phyloP scores from a whole-genome alignment of 177 flowering plant species.

The Vitis hybrid region DNA sequence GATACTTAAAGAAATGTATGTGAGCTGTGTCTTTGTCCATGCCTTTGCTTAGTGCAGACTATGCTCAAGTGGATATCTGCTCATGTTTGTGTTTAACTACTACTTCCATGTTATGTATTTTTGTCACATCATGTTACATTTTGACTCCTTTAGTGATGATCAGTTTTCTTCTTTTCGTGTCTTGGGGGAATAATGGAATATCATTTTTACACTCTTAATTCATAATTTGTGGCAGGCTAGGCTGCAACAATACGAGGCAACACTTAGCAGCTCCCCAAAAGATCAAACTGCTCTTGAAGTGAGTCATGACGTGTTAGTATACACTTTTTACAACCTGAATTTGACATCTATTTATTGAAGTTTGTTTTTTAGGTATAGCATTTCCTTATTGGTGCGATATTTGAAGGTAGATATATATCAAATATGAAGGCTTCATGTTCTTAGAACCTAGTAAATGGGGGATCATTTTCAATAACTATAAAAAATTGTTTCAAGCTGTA shows the following conservation, averaged over 20 bases:
- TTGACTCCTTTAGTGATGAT: neutral
- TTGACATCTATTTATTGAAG: neutral
- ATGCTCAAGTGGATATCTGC: too few species aligned
- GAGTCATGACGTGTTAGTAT: conserved; percentile 32
- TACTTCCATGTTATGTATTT: too few species aligned
- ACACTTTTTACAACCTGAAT: neutral
- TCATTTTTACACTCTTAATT: conserved; percentile 6
- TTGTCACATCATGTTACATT: too few species aligned
- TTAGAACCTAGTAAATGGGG: too few species aligned
- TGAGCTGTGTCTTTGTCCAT: too few species aligned
- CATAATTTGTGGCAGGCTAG: conserved; percentile 50
- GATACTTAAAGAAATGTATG: too few species aligned
- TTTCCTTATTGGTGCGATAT: neutral
- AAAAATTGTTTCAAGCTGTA: too few species aligned
- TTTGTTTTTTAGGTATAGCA: neutral
- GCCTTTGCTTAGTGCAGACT: too few species aligned
- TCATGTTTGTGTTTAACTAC: too few species aligned
- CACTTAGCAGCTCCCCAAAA: conserved; percentile 56
- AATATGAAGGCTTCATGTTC: too few species aligned
- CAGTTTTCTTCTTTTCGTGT: neutral
- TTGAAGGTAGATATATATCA: too few species aligned
- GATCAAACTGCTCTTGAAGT: conserved; percentile 88
- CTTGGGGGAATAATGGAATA: neutral
- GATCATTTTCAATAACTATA: too few species aligned
- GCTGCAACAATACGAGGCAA: conserved; percentile 72